Evolutionary conservation across 2,329 filamentous ascomycete species (phyloP), one percentile per base, ranked within the genome.

Genomic region (Rutstroemia sp.): DNA sequence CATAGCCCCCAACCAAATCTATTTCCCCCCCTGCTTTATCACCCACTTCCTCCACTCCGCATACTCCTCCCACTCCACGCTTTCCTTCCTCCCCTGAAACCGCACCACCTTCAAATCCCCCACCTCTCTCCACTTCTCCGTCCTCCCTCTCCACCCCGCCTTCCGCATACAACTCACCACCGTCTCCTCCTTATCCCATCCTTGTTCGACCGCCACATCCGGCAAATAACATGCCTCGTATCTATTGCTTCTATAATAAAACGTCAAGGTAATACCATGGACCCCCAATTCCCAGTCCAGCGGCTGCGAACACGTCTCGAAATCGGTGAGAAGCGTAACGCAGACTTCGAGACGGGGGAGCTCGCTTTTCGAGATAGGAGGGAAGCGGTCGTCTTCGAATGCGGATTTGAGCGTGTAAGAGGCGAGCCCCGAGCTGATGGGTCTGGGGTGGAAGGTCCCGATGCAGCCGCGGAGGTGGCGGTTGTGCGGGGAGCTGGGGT

Each of bases 181-280:
- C 0, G 92, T 89, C 77, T 97, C 90, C 70, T 97, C 92, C 72
- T 94, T 92, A 10, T 81, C 89, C 94, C 94, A 99, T 16, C 90
- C 92, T 71, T 97, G 94, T 76, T 99, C 94, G 1, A 81, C 76
- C 9, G 92, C 88, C 5, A 99, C 91, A 69, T 96, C 90, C 0
- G 94, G 94, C 14, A 99, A 79, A 68, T 97, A 99, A 0, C 94
- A 96, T 0, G 90, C 82, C 16, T 91, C 89, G 68, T 90, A 90
- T 48, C 87, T 82, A 50, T 84, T 79, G 16, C 84, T 84, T 62
- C 84, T 79, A 64, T 90, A 78, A n/a, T 78, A 77, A 73, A 99
- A 97, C 50, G 83, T 86, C 63, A 99, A 91, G 45, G 91, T 84
- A 49, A 97, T 77, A 3, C 94, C 94, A 71, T 99, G 94, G 2